These are phyloP conservation scores for Goffeauzyma gilvescens DNA, from an alignment of 768 basidiomycete genomes.

Conservation along the genomic window DNA sequence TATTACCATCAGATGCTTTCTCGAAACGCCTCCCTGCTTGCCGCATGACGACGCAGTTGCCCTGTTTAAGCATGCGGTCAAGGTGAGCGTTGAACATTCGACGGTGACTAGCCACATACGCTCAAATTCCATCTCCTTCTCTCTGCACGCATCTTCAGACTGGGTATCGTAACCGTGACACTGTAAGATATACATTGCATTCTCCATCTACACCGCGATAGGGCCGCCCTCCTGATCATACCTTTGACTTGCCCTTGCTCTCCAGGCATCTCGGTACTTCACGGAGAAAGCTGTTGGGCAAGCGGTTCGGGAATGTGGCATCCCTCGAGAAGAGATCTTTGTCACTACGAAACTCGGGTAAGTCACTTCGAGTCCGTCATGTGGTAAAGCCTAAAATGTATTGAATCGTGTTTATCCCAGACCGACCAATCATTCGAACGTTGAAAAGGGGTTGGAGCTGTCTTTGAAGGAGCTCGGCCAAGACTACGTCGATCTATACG, in stretches of 20 bases:
- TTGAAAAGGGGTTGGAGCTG: slow-evolving; percentile 35
- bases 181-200: background rate
- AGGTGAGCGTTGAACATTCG: too few species aligned
- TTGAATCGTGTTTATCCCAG: too few species aligned
- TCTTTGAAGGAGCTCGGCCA: slow-evolving; percentile 35
- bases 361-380: too few species aligned
- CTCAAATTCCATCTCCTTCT: too few species aligned
- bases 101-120: too few species aligned
- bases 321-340: slow-evolving; percentile 15
- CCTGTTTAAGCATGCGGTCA: too few species aligned
- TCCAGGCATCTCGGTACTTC: slow-evolving; percentile 10
- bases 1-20: too few species aligned
- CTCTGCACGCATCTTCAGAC: background rate
- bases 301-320: slow-evolving; percentile 13
- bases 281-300: slow-evolving; percentile 24
- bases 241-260: background rate
- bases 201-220: background rate
- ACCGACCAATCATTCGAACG: too few species aligned
- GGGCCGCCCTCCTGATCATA: background rate
- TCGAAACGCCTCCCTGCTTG: too few species aligned
- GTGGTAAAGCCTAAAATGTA: too few species aligned
- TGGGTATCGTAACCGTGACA: slow-evolving; percentile 8
- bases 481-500: slow-evolving; percentile 38
- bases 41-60: too few species aligned
- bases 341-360: slow-evolving; percentile 14